Evolutionary conservation across 2,329 filamentous ascomycete species (phyloP).

Genomic region (Fusarium coicis): DNA sequence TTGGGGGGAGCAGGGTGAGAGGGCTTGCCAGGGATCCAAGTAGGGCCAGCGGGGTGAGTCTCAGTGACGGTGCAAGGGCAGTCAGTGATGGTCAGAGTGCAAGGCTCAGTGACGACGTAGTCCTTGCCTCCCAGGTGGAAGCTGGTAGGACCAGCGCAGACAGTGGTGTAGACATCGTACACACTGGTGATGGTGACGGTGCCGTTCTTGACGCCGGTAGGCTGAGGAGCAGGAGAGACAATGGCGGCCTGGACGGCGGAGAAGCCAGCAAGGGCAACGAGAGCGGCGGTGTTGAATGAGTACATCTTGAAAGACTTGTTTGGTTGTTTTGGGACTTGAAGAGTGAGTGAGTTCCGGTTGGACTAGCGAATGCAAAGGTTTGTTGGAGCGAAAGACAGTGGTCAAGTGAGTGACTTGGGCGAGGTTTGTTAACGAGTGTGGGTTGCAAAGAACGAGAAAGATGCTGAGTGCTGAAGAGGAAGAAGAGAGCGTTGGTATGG

Average conservation of each 20-base stretch:
- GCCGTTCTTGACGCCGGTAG: constrained; percentile 33
- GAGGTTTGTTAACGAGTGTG: constrained; percentile 34
- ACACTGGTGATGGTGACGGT: constrained; percentile 49
- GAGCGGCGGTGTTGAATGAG: constrained; percentile 41
- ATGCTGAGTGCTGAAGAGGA: constrained; percentile 16
- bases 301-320: constrained; percentile 42
- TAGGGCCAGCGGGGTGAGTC: constrained; percentile 42
- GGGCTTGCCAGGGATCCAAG: constrained; percentile 22
- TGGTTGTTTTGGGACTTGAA: constrained; percentile 6
- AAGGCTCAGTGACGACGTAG: constrained; percentile 65
- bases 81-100: constrained; percentile 65
- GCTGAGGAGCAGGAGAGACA: constrained; percentile 12
- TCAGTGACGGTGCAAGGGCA: constrained; percentile 62
- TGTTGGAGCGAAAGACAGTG: constrained; percentile 16
- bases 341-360: constrained; percentile 8
- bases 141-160: constrained; percentile 61
- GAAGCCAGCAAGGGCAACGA: constrained; percentile 39
- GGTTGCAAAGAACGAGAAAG: constrained; percentile 17
- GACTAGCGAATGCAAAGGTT: constrained; percentile 11
- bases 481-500: neutral
- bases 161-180: constrained; percentile 52
- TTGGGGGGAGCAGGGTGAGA: neutral
- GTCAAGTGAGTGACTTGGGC: constrained; percentile 43
- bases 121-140: constrained; percentile 61
- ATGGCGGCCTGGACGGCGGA: constrained; percentile 35